These are phyloP conservation scores for Mycena filopes DNA, from an alignment of 768 basidiomycete species.

Conservation along the genomic window DNA sequence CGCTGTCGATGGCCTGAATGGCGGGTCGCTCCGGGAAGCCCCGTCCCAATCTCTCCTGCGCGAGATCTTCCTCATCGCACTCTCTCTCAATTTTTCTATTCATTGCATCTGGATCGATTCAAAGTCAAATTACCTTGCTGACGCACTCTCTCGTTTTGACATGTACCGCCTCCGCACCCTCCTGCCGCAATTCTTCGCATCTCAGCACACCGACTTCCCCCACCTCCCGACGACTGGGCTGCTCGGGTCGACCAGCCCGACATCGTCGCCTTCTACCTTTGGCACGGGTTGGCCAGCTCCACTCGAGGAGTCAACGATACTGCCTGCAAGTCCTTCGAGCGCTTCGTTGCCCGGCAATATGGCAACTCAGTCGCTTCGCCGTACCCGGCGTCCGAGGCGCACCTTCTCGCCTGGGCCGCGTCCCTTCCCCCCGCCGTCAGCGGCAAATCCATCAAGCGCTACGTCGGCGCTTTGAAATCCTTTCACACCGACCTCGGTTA, in stretches of 20 bases:
- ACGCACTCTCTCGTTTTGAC: slow-evolving; percentile 14
- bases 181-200: background rate
- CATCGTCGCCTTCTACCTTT: slow-evolving; percentile 8
- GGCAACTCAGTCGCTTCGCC: background rate
- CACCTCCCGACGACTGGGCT: slow-evolving; percentile 18
- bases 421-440: background rate
- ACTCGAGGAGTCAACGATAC: background rate
- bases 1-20: slow-evolving; percentile 1
- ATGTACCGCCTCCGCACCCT: background rate
- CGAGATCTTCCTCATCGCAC: background rate
- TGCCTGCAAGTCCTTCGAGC: slow-evolving; percentile 18
- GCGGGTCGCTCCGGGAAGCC: slow-evolving; percentile 2
- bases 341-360: background rate
- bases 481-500: slow-evolving; percentile 10
- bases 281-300: slow-evolving; percentile 11
- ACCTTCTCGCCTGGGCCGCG: slow-evolving; percentile 11
- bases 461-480: slow-evolving; percentile 7
- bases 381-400: slow-evolving; percentile 3
- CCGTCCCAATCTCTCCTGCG: slow-evolving; percentile 5
- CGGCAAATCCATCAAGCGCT: slow-evolving; percentile 10
- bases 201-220: slow-evolving; percentile 6
- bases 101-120: slow-evolving; percentile 17
- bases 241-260: slow-evolving; percentile 15
- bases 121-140: slow-evolving; percentile 14
- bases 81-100: slow-evolving; percentile 7